Percentiles rank a stretch among this genome's conserved stretches.
Evolutionary conservation across 805 yeast species (phyloP).

Genomic region (Candida montana): DNA sequence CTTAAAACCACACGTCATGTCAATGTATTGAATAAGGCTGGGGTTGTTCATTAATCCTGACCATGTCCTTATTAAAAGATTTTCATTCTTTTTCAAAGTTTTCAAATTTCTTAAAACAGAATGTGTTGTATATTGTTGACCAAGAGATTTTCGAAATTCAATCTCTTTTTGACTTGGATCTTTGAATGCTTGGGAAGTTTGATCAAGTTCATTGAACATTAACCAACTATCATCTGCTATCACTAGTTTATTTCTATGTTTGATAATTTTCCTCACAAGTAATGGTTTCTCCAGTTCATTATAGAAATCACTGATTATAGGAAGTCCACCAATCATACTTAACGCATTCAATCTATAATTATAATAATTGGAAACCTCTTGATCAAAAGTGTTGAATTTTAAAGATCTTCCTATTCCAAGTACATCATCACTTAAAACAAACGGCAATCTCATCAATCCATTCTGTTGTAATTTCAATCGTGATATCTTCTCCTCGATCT

Average conservation of each 20-base stretch:
- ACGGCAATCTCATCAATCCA: neutral
- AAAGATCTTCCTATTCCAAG: conserved; percentile 1
- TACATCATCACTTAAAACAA: neutral
- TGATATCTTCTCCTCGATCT: conserved; percentile 4
- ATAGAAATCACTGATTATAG: no score
- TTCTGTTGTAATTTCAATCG: conserved; percentile 1
- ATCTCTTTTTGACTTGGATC: neutral
- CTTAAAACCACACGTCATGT: no score
- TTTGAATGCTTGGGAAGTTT: neutral
- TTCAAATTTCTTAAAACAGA: conserved; percentile 2
- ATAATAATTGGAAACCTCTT: conserved; percentile 2
- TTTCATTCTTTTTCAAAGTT: neutral
- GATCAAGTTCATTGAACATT: neutral
- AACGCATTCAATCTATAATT: neutral
- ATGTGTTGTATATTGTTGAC: neutral
- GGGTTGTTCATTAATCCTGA: conserved; percentile 20
- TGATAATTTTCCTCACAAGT: conserved; percentile 1
- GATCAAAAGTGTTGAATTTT: neutral
- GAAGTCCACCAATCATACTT: no score
- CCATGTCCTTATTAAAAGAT: conserved; percentile 16
- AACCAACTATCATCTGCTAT: conserved; percentile 1
- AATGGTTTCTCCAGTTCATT: neutral
- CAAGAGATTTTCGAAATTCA: neutral
- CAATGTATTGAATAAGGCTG: conserved; percentile 11
- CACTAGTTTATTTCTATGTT: neutral